Evolutionary conservation across 1,139 yeast genomes (phyloP).

Genomic region (Magnusiomyces paraingens): DNA sequence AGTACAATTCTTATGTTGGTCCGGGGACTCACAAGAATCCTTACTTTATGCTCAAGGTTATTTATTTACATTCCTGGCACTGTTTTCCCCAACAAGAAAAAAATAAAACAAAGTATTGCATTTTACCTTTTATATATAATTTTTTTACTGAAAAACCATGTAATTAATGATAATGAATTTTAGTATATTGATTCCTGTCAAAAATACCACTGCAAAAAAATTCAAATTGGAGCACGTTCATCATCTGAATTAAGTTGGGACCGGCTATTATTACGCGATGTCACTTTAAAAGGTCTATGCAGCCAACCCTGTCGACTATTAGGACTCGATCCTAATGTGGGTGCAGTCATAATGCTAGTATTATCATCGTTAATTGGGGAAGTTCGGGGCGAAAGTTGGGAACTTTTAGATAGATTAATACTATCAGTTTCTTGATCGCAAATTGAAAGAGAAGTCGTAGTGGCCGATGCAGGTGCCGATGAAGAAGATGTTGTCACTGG

Average conservation of each 20-base stretch:
- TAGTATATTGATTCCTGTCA: background rate
- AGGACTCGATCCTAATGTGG: background rate
- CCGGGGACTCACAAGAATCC: conserved; percentile 65
- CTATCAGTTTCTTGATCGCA: too few relatives aligned
- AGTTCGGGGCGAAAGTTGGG: too few relatives aligned
- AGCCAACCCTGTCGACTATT: conserved; percentile 1
- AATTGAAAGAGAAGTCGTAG: background rate
- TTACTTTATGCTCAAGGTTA: conserved; percentile 50
- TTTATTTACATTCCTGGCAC: conserved; percentile 33
- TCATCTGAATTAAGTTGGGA: background rate
- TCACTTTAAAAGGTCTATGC: background rate
- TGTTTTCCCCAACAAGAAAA: conserved; percentile 3
- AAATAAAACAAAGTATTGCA: background rate
- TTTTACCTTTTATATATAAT: background rate
- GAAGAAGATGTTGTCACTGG: conserved; percentile 1
- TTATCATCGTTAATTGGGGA: too few relatives aligned
- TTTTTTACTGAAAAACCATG: too few relatives aligned
- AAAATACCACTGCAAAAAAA: too few relatives aligned
- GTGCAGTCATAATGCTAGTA: too few relatives aligned
- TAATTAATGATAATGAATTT: too few relatives aligned
- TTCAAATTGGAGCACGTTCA: too few relatives aligned
- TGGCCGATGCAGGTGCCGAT: background rate
- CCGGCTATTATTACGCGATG: background rate
- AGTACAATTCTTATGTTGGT: conserved; percentile 91
- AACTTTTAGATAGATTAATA: too few relatives aligned